These are phyloP conservation scores for Russula brevipes DNA, from an alignment of 768 basidiomycete genomes.

Conservation along the genomic window DNA sequence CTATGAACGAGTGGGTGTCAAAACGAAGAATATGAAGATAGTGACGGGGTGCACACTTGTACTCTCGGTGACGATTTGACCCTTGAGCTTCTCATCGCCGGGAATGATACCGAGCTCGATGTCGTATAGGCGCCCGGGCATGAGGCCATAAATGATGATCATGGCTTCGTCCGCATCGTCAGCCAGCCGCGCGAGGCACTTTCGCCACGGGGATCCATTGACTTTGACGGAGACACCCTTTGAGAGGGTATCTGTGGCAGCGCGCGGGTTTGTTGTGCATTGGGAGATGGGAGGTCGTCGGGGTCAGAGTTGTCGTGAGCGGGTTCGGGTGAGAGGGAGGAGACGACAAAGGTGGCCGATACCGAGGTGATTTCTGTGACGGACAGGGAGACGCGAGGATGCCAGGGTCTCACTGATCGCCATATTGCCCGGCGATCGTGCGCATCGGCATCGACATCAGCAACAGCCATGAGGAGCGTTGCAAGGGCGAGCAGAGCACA, in stretches of 20 bases:
- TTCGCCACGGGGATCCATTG: conserved; percentile 72
- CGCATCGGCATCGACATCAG: background rate
- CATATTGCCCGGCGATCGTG: conserved; percentile 35
- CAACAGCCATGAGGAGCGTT: no score
- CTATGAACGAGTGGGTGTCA: background rate
- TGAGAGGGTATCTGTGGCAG: conserved; percentile 54
- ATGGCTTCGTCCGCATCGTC: conserved; percentile 82
- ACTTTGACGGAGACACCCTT: conserved; percentile 76
- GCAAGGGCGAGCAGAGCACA: no score
- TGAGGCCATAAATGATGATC: conserved; percentile 84
- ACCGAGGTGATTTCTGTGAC: conserved; percentile 83
- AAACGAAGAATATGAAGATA: background rate
- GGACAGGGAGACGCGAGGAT: conserved; percentile 60
- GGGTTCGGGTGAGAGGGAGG: conserved; percentile 37
- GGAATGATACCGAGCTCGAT: conserved; percentile 76
- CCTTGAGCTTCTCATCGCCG: conserved; percentile 50
- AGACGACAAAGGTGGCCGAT: conserved; percentile 74
- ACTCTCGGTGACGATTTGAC: conserved; percentile 67
- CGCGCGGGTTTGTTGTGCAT: no score
- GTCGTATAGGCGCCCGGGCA: conserved; percentile 87
- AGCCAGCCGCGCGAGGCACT: conserved; percentile 73
- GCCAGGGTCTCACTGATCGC: conserved; percentile 75
- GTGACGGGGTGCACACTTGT: conserved; percentile 24
- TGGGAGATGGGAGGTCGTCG: conserved; percentile 32
- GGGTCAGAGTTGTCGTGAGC: conserved; percentile 25